A percentile compares a stretch with the other conserved stretches of the same genome.
phyloP scores from a whole-genome alignment of 2,329 filamentous ascomycete genomes.

The Microsporum canis region DNA sequence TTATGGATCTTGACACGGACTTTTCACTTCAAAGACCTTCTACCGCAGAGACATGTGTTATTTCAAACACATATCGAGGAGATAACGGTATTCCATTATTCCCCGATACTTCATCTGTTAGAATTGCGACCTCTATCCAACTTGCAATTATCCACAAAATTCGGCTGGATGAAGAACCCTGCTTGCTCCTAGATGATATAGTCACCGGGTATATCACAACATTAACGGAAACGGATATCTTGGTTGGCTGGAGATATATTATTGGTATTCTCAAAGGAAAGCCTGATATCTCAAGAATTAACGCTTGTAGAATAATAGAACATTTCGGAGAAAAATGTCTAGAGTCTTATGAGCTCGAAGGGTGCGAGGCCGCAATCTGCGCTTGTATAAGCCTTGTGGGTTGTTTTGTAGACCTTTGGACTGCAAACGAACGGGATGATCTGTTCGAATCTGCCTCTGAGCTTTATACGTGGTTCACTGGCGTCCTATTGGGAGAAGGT shows the following conservation, averaged over 20 bases:
- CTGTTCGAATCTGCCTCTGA: slow-evolving; percentile 59
- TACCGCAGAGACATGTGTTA: slow-evolving; percentile 15
- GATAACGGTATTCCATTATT: slow-evolving; percentile 20
- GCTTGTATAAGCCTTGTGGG: slow-evolving; percentile 58
- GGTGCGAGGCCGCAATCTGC: slow-evolving; percentile 61
- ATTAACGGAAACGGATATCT: slow-evolving; percentile 28
- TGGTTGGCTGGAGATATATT: slow-evolving; percentile 28
- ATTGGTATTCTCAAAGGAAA: slow-evolving; percentile 17
- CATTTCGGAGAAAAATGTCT: slow-evolving; percentile 40
- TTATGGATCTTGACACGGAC: slow-evolving; percentile 36
- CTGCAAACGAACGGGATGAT: slow-evolving; percentile 42
- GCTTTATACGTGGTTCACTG: slow-evolving; percentile 68
- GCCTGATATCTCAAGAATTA: slow-evolving; percentile 21
- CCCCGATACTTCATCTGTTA: slow-evolving; percentile 26
- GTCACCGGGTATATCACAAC: slow-evolving; percentile 29
- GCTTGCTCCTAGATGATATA: slow-evolving; percentile 2
- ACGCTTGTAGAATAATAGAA: slow-evolving; percentile 37
- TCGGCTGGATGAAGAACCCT: slow-evolving; percentile 8
- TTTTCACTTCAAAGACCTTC: slow-evolving; percentile 22
- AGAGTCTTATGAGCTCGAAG: slow-evolving; percentile 49
- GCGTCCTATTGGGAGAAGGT: slow-evolving; percentile 53
- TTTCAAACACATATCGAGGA: slow-evolving; percentile 24
- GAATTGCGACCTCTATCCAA: slow-evolving; percentile 27
- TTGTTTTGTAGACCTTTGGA: slow-evolving; percentile 54
- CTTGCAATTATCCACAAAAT: slow-evolving; percentile 23